Evolutionary conservation across 2,329 filamentous ascomycete species (phyloP), one percentile per base, ranked within the genome.

Genomic region (Nigrospora sphaerica): DNA sequence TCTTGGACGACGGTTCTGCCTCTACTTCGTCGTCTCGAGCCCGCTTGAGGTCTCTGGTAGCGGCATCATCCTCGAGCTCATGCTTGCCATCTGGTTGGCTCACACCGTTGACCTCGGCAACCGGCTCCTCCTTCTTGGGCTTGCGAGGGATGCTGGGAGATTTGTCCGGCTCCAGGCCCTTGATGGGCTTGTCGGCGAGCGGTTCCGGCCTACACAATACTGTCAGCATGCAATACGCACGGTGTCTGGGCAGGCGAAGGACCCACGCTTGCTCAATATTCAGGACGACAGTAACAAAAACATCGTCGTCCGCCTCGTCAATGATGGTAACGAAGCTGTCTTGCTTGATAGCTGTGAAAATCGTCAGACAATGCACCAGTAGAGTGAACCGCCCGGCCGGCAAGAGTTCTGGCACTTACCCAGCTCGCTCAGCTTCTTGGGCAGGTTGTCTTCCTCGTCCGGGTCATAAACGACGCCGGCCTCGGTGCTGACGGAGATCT

Each of bases 371-470:
- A 28, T 10, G 23, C 23, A 6, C 23, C 7, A 28, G 23, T 6
- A 10, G 10, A 28, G 23, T 28, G 23, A 28, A 28, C 7, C 23
- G 6, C 23, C 28, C 3, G 12, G 19, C 11, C 19, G 17, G 4
- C 16, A 14, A 13, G 19, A 37, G 3, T 19, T 23, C 46, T 17
- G 41, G 31, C 13, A 50, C 69, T 56, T 71, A 80, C 81, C 87
- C 10, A 96, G 74, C 17, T 95, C 87, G 23, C 67, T 74, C 43
- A 98, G 75, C 50, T 86, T 90, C 70, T 89, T 95, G 1, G 73
- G 65, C 1, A 97, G 70, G 57, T 96, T 95, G 47, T 95, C 88
- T 5, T 88, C 88, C 58, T 95, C 81, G 46, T 97, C 93, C 0
- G 84, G 80, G 57, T 97, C 93, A 57, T 95, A 97, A 37, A 97